Base-by-base conservation (phyloP, 768 basidiomycete genomes). In the Hemileccinum rubropunctum region DNA sequence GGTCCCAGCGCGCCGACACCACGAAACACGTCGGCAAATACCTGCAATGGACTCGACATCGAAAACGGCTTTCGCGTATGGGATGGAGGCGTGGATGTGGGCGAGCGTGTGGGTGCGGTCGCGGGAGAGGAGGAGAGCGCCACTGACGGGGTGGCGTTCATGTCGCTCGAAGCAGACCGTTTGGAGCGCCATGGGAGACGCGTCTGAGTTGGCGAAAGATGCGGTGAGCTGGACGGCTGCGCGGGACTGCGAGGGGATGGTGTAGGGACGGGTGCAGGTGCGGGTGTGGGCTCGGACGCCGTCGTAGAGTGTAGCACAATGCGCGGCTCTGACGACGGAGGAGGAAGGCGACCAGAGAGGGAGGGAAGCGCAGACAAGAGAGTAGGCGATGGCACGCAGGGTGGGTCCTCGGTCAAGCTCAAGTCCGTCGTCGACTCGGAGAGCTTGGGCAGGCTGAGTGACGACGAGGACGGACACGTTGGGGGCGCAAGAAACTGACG, bases 11-110 rank as follows among this genome's bases (percentile, higher is more conserved):
- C 68, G 30, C 69, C 68, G 3, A 79, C 76, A 1, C 77, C 74
- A 42, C 71, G 76, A 27, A 79, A 51, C 23, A 76, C 66, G 48
- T 76, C 75, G 2, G 64, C 66, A 18, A 67, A 47, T 15, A 68
- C 36, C 37, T 66, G 58, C n/a, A 57, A 54, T 6, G 66, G 42
- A 15, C 23, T 50, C 4, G 57, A 39, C 2, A 54, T 46, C 6
- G 54, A 48, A 38, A 61, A 52, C 4, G 60, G 46, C 28, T 48
- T 61, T 8, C 10, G 13, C 34, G 28, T 8, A 12, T 9, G 28
- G 4, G 9, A 8, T 23, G 28, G 11, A 2, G 28, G 28, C 8
- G 34, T n/a, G 13, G 13, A n/a, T 10, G 34, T n/a, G 14, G 34
- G 4, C 6, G 14, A n/a, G 28, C 2, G 28, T 30, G 28, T 30